Base-by-base conservation (phyloP, 202 grass and related monocot species). In the Panicum virgatum region DNA sequence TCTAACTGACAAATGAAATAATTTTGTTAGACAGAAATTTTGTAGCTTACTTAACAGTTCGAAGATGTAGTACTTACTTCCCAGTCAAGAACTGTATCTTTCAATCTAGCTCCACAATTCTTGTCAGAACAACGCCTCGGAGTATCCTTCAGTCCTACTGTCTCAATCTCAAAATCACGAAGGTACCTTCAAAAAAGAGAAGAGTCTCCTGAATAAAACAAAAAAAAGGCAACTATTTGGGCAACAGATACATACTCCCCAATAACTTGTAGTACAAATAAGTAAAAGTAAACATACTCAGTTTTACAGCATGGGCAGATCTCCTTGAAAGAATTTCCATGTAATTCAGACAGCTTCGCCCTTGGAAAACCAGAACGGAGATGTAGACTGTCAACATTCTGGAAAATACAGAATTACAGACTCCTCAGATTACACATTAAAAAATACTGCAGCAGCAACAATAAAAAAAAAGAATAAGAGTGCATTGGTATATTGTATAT, bases 111-210 rank as follows among this genome's bases (percentile, higher is more conserved):
- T 86, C 86, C 90, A 83, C 94, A 94, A 32, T 72, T 91, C 36
- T 80, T 84, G 71, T 89, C 86, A 79, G 90, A 73, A 82, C 94
- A 97, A 46, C 90, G 94, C 67, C 94, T 97, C 14, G 90, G 84
- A 76, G 94, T 97, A 69, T 94, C 88, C 88, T 94, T 97, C 86
- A 97, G 63, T 77, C 94, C 94, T 86, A 97, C 89, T 50, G 94
- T 97, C 88, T 94, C 94, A 60, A 97, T 89, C 88, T 94, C 94
- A 92, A 97, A 97, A 97, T 97, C 94, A 60, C 92, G 89, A 63
- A 97, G 42, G 77, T 94, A 97, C 86, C 94, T 97, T 89, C 46
- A 84, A 78, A 80, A 18, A 50, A 78, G n/a, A n/a, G 46, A 69
- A 82, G 25, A 27, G 5, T 80, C 29, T 56, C 56, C 18, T 82